These are phyloP conservation scores for Ogataea degrootiae DNA, from an alignment of 805 yeast species.

Conservation along the genomic window DNA sequence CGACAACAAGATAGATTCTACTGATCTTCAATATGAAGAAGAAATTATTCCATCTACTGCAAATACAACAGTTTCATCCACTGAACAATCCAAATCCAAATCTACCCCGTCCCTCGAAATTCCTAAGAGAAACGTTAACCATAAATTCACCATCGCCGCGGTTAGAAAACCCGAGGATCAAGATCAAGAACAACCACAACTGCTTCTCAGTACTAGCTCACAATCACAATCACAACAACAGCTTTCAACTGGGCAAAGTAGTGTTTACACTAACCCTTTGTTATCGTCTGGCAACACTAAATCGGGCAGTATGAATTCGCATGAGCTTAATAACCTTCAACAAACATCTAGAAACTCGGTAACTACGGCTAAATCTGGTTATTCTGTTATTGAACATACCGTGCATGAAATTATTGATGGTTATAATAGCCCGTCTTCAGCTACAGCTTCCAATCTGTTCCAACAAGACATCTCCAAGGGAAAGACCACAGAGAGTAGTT, in stretches of 20 bases:
- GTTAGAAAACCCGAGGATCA: neutral
- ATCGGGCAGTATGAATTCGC: neutral
- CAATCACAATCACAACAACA: neutral
- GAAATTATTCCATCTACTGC: neutral
- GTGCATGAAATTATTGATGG: conserved; percentile 15
- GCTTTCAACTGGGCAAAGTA: neutral
- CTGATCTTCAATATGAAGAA: neutral
- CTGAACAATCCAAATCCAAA: neutral
- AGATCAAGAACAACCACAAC: neutral
- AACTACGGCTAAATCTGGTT: neutral
- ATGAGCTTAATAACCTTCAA: neutral
- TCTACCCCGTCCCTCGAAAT: neutral
- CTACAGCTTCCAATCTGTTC: neutral
- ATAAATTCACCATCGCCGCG: neutral
- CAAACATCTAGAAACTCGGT: neutral
- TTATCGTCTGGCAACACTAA: neutral
- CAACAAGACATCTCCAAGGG: no score
- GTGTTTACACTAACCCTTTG: neutral
- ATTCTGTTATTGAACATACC: conserved; percentile 5
- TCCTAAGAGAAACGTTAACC: neutral
- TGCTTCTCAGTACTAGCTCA: neutral
- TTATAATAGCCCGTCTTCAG: conserved; percentile 4
- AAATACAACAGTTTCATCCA: neutral
- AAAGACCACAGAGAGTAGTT: no score
- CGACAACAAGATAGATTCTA: neutral